Percentiles rank a stretch among this genome's conserved stretches.
These are phyloP conservation scores for Iodosphaeria phyllophila DNA, from an alignment of 2,329 filamentous ascomycete species.

Conservation along the genomic window DNA sequence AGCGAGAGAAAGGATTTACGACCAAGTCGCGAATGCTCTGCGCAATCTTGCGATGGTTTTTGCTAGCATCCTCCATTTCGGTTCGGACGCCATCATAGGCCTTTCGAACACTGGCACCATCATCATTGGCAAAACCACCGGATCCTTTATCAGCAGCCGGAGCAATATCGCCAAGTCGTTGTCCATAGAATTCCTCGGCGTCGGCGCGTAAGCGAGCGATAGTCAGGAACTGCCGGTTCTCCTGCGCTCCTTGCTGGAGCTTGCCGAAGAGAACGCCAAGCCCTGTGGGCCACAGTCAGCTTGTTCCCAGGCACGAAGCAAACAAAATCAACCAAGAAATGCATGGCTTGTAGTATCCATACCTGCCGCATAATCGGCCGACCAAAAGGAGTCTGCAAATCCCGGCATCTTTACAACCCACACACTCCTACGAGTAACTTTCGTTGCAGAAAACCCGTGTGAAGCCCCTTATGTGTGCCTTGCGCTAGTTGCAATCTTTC, in stretches of 20 bases:
- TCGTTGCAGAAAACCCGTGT: too few relatives aligned
- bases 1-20: constrained; percentile 80
- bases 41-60: constrained; percentile 87
- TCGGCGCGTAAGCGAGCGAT: constrained; percentile 89
- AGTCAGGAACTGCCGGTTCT: constrained; percentile 86
- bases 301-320: background rate
- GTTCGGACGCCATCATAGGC: constrained; percentile 84
- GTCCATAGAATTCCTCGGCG: constrained; percentile 78
- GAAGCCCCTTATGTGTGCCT: too few relatives aligned
- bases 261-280: constrained; percentile 90
- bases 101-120: constrained; percentile 92
- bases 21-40: constrained; percentile 93
- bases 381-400: constrained; percentile 97
- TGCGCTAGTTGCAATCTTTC: too few relatives aligned
- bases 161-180: constrained; percentile 63
- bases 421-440: too few relatives aligned
- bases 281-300: constrained; percentile 22
- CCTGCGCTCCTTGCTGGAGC: constrained; percentile 85
- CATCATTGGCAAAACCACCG: constrained; percentile 75
- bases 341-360: constrained; percentile 12
- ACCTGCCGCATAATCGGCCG: constrained; percentile 90
- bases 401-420: constrained; percentile 72
- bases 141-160: constrained; percentile 63
- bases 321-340: background rate
- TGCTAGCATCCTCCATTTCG: constrained; percentile 82